Evolutionary conservation across 352 stramenopile species (phyloP), one percentile per base, ranked within the genome.

Genomic region (Thalassiosira hispida): DNA sequence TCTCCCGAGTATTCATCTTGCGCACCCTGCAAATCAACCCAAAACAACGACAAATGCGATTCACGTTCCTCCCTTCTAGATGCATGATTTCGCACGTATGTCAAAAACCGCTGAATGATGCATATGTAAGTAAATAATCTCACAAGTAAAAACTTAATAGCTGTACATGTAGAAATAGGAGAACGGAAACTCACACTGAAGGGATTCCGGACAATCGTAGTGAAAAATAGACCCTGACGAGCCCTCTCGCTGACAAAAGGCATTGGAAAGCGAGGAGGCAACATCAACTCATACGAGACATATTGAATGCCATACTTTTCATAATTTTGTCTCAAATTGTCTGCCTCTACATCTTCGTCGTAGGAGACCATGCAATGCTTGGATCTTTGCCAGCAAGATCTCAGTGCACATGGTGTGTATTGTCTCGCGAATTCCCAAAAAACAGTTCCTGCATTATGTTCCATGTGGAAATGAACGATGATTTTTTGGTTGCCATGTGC

Each of bases 311-410:
- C 75, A 55, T 79, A 33, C n/a, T 78, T 25, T 23, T 53, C 42
- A 61, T 76, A 83, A 60, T 83, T 83, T 4, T 65, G 18, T 42
- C 75, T 60, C 38, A 83, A 61, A 51, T 83, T 83, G 1, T 78
- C 68, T 25, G 75, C 75, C 47, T 83, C 75, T 2, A 78, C 70
- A 23, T 61, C 20, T 60, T 83, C 67, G 23, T 83, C 75, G 55
- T 78, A 72, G 0, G 75, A 83, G 0, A 83, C 62, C 56, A 83
- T 53, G 46, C 75, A 83, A 67, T 83, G 75, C 27, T 79, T 83
- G n/a, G 31, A 44, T 49, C 25, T 44, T 57, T 83, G 75, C 61
- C 68, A 77, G 27, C 75, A 83, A 9, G 61, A 51, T 42, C 68
- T 51, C 29, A 68, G 79, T 5, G 75, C 75, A 52, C 75, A 83